Percentiles rank a stretch among this genome's conserved stretches.
Evolutionary conservation across 306 rosid species (phyloP).

Genomic region (Begonia peltatifolia): DNA sequence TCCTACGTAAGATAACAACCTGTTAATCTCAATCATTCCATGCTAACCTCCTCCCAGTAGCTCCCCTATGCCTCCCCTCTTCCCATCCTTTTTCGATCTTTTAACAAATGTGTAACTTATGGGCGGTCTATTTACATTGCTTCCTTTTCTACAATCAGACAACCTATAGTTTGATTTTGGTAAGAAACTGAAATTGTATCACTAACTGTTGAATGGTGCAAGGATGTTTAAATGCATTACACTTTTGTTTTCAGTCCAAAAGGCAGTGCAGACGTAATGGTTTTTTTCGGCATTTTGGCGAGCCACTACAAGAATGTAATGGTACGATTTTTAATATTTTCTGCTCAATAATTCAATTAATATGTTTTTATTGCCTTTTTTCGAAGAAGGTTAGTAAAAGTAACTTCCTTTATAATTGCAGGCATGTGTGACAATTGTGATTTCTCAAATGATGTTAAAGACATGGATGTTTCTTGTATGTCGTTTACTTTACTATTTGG

Average conservation of each 20-base stretch:
- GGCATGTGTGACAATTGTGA: constrained; percentile 95
- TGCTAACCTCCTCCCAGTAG: too few species aligned
- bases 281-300: constrained; percentile 75
- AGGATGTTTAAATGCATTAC: background rate
- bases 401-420: constrained; percentile 17
- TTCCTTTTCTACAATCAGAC: background rate
- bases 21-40: too few species aligned
- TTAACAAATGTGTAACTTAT: background rate
- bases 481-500: constrained; percentile 10
- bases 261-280: constrained; percentile 70
- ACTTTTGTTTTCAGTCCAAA: constrained; percentile 41
- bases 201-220: background rate
- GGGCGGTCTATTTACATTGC: background rate
- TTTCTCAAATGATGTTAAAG: constrained; percentile 53
- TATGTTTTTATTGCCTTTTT: background rate
- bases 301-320: constrained; percentile 66
- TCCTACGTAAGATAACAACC: too few species aligned
- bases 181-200: background rate
- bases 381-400: background rate
- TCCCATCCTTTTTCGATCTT: background rate
- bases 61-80: background rate
- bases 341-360: constrained; percentile 4
- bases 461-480: constrained; percentile 64
- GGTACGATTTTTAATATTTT: constrained; percentile 26
- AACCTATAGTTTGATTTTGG: background rate